Evolutionary conservation across 768 basidiomycete genomes (phyloP), one percentile per base, ranked within the genome.

Genomic region (Termitomyces sp.): DNA sequence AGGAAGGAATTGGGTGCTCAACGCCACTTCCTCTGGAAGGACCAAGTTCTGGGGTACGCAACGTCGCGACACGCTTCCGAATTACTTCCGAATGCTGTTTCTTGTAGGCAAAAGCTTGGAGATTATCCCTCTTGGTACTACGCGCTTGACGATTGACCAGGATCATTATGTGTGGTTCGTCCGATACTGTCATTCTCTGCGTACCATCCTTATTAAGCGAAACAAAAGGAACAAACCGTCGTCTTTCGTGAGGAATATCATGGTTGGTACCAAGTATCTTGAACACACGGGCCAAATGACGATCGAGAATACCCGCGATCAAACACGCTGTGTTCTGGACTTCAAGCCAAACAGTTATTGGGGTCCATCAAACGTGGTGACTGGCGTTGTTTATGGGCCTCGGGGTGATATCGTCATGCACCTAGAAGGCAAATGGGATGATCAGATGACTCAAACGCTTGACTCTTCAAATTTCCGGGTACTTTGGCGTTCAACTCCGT

Each of bases 401-500:
- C 74, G 77, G 36, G 88, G 87, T 24, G 72, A 83, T 7, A 73
- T 80, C 12, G 72, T 81, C 18, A 79, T 87, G 37, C 79, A 80
- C 41, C 73, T 95, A n/a, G 91, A 93, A 70, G 93, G 93, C 49
- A 93, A 89, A 70, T 95, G 93, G 93, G 89, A 95, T 67, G 89
- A 93, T 58, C 84, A 86, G 64, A 72, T 95, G 59, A 81, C 83
- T n/a, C 85, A 84, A 62, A 81, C 81, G 49, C 75, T 88, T 30
- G 88, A 87, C 68, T 75, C 81, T 18, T 85, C 83, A 3, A 83
- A 87, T 69, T 83, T 89, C 67, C 86, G 80, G 56, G 78, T 91
- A 46, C 79, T 95, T 52, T 95, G 93, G 93, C 82, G 87, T 56
- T 81, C 86, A 44, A 71, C 78, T 12, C 84, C 88, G 12, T 93